Conservation (phyloP, 495 filamentous ascomycete genomes). For the Penicillium paradoxum region DNA sequence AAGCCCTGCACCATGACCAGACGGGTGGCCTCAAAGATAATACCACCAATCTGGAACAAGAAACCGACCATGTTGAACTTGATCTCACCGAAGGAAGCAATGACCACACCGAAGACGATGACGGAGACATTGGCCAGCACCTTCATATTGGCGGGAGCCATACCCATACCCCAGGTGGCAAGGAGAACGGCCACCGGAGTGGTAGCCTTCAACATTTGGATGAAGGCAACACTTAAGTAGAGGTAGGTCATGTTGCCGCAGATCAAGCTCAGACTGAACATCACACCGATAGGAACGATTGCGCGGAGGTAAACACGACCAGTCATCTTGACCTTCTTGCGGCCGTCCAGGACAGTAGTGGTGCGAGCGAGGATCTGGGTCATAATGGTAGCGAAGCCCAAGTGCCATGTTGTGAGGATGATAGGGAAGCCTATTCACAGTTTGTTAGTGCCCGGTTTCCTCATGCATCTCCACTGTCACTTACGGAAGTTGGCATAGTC, state of each 20-base stretch:
- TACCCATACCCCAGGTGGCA: conserved; percentile 75
- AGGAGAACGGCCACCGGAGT: conserved; percentile 86
- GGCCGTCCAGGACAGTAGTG: conserved; percentile 79
- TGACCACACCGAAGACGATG: conserved; percentile 84
- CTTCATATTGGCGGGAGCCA: conserved; percentile 71
- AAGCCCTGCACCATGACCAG: conserved; percentile 89
- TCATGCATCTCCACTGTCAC: conserved; percentile 23
- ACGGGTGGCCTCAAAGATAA: conserved; percentile 85
- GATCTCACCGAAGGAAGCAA: conserved; percentile 90
- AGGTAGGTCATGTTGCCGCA: conserved; percentile 91
- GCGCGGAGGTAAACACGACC: conserved; percentile 83
- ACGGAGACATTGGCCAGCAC: conserved; percentile 79
- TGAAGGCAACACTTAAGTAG: conserved; percentile 89
- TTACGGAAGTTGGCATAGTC: conserved; percentile 78
- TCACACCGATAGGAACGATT: conserved; percentile 87
- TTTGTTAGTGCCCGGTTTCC: background rate
- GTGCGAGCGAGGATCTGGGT: conserved; percentile 85
- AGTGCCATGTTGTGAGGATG: conserved; percentile 89
- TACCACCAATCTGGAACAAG: conserved; percentile 77
- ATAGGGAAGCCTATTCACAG: conserved; percentile 38
- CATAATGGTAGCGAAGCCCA: conserved; percentile 82
- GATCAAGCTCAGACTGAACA: conserved; percentile 92
- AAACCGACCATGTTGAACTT: conserved; percentile 83
- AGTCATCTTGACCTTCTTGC: conserved; percentile 91
- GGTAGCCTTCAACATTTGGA: conserved; percentile 98